Evolutionary conservation across 1,284 basidiomycete genomes (phyloP), one percentile per base, ranked within the genome.

Genomic region (Erythrobasidium hasegawianum): DNA sequence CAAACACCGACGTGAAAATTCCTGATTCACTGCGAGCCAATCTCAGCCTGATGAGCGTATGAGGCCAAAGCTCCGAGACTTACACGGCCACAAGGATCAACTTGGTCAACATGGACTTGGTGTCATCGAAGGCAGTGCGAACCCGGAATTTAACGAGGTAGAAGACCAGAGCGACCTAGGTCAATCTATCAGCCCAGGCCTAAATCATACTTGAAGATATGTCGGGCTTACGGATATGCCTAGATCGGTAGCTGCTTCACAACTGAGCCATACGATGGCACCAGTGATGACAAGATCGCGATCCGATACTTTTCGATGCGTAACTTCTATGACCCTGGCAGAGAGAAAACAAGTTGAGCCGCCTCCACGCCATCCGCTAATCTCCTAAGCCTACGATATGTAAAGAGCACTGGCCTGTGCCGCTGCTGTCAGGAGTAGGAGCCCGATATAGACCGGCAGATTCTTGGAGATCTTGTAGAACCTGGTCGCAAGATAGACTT

Each of bases 381-480:
- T 4, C 33, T 33, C 5, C 11, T 11, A 33, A 11, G 33, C 33
- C 4, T 33, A 33, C 33, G 33, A 33, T 33, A 33, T 33, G 33
- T 33, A 33, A 11, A 33, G 33, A 33, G 33, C 33, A 11, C 33
- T 33, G 11, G 11, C 11, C 11, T 33, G 33, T 4, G 43, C 43
- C 16, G 43, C 43, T 8, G 22, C 43, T 18, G 43, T 47, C 16
- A 47, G 14, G n/a, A 24, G n/a, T 7, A 47, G 16, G n/a, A 47
- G 43, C 8, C n/a, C 43, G 14, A n/a, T 24, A 24, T 18, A 47
- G n/a, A 47, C 43, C 14, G n/a, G 22, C n/a, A 47, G 8, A 14
- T 47, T 47, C 43, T 47, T 47, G 7, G 43, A 47, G 22, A 47
- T n/a, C 43, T 47, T 47, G 43, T 18, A 47, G 43, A 47, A 47